These are phyloP conservation scores for Saccharomyces jurei DNA, from an alignment of 805 yeast genomes.

Conservation along the genomic window DNA sequence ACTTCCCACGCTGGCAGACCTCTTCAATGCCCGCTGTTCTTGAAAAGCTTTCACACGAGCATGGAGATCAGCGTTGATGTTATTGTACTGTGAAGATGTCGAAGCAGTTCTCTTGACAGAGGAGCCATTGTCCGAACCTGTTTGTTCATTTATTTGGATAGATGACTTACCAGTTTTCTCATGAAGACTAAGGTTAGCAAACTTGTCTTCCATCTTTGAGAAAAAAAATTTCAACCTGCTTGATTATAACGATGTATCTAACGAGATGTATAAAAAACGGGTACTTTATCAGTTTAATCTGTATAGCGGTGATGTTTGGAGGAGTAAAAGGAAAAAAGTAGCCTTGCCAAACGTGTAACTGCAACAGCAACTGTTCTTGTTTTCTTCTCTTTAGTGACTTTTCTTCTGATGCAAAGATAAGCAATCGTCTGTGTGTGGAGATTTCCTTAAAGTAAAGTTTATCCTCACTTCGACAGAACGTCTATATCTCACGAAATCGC, in stretches of 20 bases:
- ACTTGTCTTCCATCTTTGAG: background rate
- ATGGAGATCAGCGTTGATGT: constrained; percentile 67
- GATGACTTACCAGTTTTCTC: background rate
- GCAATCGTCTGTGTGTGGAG: background rate
- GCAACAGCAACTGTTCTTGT: background rate
- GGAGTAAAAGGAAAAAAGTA: background rate
- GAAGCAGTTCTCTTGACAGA: constrained; percentile 15
- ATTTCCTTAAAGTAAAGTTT: background rate
- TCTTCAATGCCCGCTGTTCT: constrained; percentile 55
- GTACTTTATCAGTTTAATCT: background rate
- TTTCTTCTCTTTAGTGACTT: background rate
- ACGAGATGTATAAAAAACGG: background rate
- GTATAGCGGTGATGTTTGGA: background rate
- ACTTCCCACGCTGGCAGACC: constrained; percentile 29
- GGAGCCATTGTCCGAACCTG: background rate
- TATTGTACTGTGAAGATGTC: constrained; percentile 27
- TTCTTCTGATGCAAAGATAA: background rate
- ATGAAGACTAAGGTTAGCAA: background rate
- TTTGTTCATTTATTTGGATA: too few species aligned
- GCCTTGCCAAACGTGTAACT: background rate
- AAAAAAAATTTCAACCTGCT: background rate
- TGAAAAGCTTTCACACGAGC: constrained; percentile 84
- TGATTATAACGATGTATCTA: background rate
- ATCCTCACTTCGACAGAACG: background rate
- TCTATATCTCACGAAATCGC: background rate